phyloP scores from a whole-genome alignment of 2,329 filamentous ascomycete genomes.

The Camillea tinctor region DNA sequence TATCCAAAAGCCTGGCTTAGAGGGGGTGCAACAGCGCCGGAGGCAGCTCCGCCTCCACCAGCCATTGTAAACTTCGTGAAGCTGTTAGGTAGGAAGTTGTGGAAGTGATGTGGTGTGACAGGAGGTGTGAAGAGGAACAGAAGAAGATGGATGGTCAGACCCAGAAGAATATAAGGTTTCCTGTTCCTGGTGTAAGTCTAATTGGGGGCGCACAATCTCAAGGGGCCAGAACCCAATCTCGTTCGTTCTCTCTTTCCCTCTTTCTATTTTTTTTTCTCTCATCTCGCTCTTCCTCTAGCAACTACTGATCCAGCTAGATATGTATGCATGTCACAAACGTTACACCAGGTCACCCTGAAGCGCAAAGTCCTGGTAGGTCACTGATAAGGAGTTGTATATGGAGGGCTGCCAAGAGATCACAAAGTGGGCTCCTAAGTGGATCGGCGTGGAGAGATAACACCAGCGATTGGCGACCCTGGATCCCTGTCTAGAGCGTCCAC shows the following conservation, averaged over 20 bases:
- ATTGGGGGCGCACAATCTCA: no score
- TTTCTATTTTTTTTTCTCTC: background rate
- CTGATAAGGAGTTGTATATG: background rate
- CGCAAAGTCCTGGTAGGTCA: background rate
- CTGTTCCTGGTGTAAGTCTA: no score
- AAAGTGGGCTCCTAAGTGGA: background rate
- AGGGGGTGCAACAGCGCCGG: slow-evolving; percentile 22
- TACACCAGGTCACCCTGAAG: background rate
- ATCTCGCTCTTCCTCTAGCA: background rate
- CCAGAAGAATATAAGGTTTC: no score
- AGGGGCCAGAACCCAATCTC: no score
- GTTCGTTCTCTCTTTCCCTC: no score
- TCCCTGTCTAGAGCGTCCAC: background rate
- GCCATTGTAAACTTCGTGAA: slow-evolving; percentile 5
- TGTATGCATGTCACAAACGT: background rate
- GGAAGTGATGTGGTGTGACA: background rate
- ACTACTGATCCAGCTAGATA: background rate
- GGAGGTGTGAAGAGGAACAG: no score
- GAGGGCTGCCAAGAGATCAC: background rate
- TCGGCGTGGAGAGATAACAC: background rate
- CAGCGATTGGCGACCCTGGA: background rate
- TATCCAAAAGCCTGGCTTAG: slow-evolving; percentile 66
- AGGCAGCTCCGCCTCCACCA: slow-evolving; percentile 8
- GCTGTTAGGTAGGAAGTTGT: background rate
- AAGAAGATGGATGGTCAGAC: background rate